Percentiles rank a stretch among this genome's conserved stretches.
phyloP scores from a whole-genome alignment of 768 basidiomycete genomes.

The Suillus variegatus region DNA sequence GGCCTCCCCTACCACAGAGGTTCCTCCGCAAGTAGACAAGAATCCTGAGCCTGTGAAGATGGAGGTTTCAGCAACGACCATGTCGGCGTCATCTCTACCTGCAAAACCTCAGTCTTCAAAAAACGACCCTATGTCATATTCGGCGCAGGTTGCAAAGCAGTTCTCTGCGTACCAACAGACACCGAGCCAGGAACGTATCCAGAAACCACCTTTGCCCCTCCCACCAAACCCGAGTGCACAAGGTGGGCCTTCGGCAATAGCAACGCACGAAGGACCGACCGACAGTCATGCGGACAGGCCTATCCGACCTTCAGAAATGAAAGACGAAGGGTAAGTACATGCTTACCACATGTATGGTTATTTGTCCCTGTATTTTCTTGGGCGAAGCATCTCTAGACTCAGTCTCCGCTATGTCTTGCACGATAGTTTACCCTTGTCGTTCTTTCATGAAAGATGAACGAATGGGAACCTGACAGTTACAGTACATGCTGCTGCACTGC shows the following conservation, averaged over 20 bases:
- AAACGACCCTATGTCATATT: slow-evolving; percentile 47
- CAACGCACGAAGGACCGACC: slow-evolving; percentile 37
- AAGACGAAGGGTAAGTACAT: slow-evolving; percentile 77
- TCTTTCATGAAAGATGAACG: slow-evolving; percentile 22
- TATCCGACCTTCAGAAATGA: slow-evolving; percentile 72
- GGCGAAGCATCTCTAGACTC: slow-evolving; percentile 11
- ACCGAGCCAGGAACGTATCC: slow-evolving; percentile 63
- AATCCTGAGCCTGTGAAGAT: slow-evolving; percentile 22
- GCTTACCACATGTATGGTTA: slow-evolving; percentile 16
- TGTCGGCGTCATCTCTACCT: slow-evolving; percentile 20
- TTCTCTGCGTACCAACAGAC: slow-evolving; percentile 66
- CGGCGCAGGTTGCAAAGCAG: slow-evolving; percentile 65
- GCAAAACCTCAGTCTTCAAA: slow-evolving; percentile 29
- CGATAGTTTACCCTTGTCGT: slow-evolving; percentile 11
- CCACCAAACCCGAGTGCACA: slow-evolving; percentile 24
- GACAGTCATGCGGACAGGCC: slow-evolving; percentile 47
- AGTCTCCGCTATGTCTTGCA: slow-evolving; percentile 18
- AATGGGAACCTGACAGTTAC: slow-evolving; percentile 17
- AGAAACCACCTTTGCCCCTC: slow-evolving; percentile 32
- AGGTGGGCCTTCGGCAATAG: slow-evolving; percentile 31
- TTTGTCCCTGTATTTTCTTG: slow-evolving; percentile 15
- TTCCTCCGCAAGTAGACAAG: slow-evolving; percentile 22
- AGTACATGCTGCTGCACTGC: slow-evolving; percentile 18
- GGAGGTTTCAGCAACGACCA: slow-evolving; percentile 19
- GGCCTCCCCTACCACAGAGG: slow-evolving; percentile 28